These are phyloP conservation scores for Naegleria lovaniensis DNA, from an alignment of 208 protist genomes.

Conservation along the genomic window DNA sequence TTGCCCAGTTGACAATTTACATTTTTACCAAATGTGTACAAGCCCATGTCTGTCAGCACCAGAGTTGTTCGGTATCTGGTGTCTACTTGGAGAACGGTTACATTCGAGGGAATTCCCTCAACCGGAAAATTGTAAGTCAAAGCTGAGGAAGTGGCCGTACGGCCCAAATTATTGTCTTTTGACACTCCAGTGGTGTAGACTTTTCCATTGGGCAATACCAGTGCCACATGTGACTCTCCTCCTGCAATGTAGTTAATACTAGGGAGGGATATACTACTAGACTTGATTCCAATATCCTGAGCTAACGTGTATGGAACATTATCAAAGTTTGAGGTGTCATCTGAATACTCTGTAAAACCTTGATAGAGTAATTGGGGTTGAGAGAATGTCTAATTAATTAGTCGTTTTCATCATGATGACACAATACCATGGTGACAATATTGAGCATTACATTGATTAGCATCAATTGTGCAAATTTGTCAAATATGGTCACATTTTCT, in stretches of 20 bases:
- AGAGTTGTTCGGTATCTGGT: not conserved
- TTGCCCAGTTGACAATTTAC: conserved; percentile 28
- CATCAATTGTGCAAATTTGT: no score
- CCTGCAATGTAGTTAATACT: not conserved
- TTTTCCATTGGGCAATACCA: not conserved
- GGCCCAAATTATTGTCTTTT: not conserved
- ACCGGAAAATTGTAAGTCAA: not conserved
- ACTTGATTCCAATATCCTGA: no score
- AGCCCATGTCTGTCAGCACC: conserved; percentile 25
- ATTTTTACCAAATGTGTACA: conserved; percentile 34
- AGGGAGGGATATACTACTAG: no score
- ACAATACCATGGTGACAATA: no score
- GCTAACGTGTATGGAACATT: no score
- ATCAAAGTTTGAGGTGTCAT: no score
- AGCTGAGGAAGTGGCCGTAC: not conserved
- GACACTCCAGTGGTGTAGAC: not conserved
- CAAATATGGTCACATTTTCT: no score
- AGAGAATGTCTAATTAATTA: no score
- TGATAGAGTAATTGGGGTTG: no score
- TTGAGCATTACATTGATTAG: no score
- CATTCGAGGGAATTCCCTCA: not conserved
- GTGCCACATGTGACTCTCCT: not conserved
- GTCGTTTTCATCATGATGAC: no score
- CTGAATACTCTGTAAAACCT: no score
- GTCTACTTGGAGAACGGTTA: not conserved